Conservation (phyloP, 2,329 filamentous ascomycete species). For the Hirsutella thompsonii region DNA sequence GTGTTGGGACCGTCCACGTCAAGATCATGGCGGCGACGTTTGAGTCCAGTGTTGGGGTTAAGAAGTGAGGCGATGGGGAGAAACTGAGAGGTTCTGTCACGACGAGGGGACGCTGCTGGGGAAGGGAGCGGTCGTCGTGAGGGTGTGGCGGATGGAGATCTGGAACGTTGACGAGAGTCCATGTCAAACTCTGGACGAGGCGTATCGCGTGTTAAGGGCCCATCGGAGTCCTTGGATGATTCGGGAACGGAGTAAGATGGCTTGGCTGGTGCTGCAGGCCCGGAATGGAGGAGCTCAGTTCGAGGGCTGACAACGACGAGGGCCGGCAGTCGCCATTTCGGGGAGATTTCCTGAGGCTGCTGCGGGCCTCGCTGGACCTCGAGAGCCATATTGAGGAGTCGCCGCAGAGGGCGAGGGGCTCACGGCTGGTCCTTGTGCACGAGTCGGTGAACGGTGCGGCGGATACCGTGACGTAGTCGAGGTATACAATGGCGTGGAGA, state of each 20-base stretch:
- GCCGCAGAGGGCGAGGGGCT: neutral
- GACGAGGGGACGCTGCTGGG: neutral
- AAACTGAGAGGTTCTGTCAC: neutral
- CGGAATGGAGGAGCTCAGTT: neutral
- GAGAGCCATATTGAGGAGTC: constrained; percentile 1
- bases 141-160: neutral
- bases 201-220: too few relatives aligned
- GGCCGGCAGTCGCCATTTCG: neutral
- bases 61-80: constrained; percentile 4
- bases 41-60: constrained; percentile 17
- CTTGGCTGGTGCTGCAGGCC: neutral
- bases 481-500: too few relatives aligned
- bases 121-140: neutral
- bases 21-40: constrained; percentile 37
- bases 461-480: too few relatives aligned
- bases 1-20: constrained; percentile 49
- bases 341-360: neutral
- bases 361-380: neutral
- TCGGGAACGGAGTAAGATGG: neutral
- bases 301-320: neutral
- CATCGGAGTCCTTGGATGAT: neutral
- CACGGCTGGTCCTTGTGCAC: too few relatives aligned
- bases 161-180: neutral
- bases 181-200: neutral
- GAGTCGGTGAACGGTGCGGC: too few relatives aligned